Evolutionary conservation across 2,329 filamentous ascomycete species (phyloP), one percentile per base, ranked within the genome.

Genomic region (Ophiocordyceps robertsii): DNA sequence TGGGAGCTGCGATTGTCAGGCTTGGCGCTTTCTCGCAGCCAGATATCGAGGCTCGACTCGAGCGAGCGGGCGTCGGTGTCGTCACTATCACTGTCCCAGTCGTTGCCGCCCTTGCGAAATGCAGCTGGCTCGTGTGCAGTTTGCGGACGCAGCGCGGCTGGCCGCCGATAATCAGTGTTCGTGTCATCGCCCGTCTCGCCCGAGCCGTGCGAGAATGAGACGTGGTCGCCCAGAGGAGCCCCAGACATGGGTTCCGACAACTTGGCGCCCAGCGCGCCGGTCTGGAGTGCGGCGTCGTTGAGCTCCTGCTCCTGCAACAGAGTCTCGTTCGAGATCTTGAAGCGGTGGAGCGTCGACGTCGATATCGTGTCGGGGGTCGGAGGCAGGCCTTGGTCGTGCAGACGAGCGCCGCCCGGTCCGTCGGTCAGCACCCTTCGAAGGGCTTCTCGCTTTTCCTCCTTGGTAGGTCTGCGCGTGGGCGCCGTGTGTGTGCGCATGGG

Each of bases 351-450:
- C 0, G 72, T 74, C 2, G 70, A 70, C 2, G 71, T 75, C 1
- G 74, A 75, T 17, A 77, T 72, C 0, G 75, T 78, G 48, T 78
- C 74, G 0, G 75, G 75, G 0, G 75, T 78, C 0, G 75, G 75
- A 10, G 75, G 75, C 2, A 77, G 58, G 16, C 57, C 58, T 16
- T 68, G 65, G 6, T 67, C 62, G 42, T 65, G 60, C 2, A 66
- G 45, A 51, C 62, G 58, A 33, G 63, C 66, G 47, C 58, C 60
- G 46, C 51, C 62, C 46, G 44, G 61, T 52, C 62, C 63, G 29
- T 72, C 68, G 0, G 72, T 75, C 29, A 67, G 52, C 7, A 76
- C 72, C 36, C 58, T 65, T 10, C 70, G 63, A 12, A 74, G 49
- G 0, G 65, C 61, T 13, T 70, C 65, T 35, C 67, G 60, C 54